These are phyloP conservation scores for Melanogaster broomeanus DNA, from an alignment of 768 basidiomycete species.

Conservation along the genomic window DNA sequence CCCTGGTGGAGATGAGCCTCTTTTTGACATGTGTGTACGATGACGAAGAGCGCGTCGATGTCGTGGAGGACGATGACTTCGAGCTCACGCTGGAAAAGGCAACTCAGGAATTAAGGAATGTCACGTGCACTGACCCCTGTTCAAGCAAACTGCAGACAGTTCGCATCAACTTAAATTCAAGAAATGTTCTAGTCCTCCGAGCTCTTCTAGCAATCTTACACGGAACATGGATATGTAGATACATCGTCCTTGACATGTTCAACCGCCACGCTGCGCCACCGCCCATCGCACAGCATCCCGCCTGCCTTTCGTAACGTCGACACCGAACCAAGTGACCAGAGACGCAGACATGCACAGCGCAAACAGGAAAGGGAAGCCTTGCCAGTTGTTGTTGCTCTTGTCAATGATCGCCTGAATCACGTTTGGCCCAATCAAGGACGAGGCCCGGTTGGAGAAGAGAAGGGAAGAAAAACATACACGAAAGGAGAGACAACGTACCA, in stretches of 20 bases:
- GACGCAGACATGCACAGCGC: slow-evolving; percentile 67
- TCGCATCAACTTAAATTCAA: no score
- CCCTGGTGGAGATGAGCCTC: slow-evolving; percentile 56
- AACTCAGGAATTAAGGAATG: not conserved
- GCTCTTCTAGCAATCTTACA: not conserved
- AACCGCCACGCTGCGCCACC: slow-evolving; percentile 22
- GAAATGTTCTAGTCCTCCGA: not conserved
- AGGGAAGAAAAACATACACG: not conserved
- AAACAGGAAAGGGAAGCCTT: slow-evolving; percentile 84
- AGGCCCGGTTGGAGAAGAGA: slow-evolving; percentile 65
- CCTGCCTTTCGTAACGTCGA: slow-evolving; percentile 64
- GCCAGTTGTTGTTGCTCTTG: slow-evolving; percentile 71
- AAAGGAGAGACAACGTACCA: slow-evolving; percentile 38
- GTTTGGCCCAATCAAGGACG: slow-evolving; percentile 86
- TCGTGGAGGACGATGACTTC: not conserved
- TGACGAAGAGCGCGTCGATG: not conserved
- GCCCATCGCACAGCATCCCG: slow-evolving; percentile 64
- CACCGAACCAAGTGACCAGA: slow-evolving; percentile 75
- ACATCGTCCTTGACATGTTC: no score
- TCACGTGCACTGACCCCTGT: not conserved
- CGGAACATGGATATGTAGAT: no score
- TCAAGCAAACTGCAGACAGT: no score
- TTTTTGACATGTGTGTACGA: slow-evolving; percentile 64
- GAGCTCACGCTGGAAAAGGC: not conserved
- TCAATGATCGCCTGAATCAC: slow-evolving; percentile 85